Evolutionary conservation across 805 yeast species (phyloP).

Genomic region (Schwanniomyces yamadae): DNA sequence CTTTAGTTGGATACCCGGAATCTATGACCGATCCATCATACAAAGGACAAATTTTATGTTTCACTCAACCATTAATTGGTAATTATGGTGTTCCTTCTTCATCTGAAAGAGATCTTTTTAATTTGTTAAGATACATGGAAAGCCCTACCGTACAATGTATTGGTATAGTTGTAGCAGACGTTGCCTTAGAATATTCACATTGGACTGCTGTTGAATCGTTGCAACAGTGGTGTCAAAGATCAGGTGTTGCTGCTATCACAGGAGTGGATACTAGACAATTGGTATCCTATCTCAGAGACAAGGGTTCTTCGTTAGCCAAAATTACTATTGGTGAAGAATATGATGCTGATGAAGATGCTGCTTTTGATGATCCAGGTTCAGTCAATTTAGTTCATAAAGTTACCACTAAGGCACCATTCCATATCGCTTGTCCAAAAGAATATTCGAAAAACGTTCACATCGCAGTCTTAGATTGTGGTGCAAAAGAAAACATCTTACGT

Average conservation of each 20-base stretch:
- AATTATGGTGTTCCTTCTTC: slow-evolving; percentile 97
- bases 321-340: slow-evolving; percentile 88
- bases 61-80: slow-evolving; percentile 96
- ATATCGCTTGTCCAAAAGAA: slow-evolving; percentile 62
- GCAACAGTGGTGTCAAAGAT: slow-evolving; percentile 94
- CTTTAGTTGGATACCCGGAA: slow-evolving; percentile 97
- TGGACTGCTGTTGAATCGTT: slow-evolving; percentile 99
- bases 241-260: slow-evolving; percentile 90
- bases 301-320: slow-evolving; percentile 91
- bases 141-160: slow-evolving; percentile 88
- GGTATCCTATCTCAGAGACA: slow-evolving; percentile 90
- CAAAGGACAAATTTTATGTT: slow-evolving; percentile 92
- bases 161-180: slow-evolving; percentile 95
- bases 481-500: slow-evolving; percentile 94
- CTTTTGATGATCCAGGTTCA: slow-evolving; percentile 85
- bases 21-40: slow-evolving; percentile 99
- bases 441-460: slow-evolving; percentile 64
- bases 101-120: slow-evolving; percentile 74
- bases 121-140: slow-evolving; percentile 86
- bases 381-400: slow-evolving; percentile 90
- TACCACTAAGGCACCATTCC: slow-evolving; percentile 93
- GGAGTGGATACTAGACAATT: slow-evolving; percentile 97
- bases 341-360: slow-evolving; percentile 89
- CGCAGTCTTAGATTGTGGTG: slow-evolving; percentile 97
- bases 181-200: slow-evolving; percentile 93